Evolutionary conservation across 768 basidiomycete genomes (phyloP).

Genomic region (Psilocybe azurescens): DNA sequence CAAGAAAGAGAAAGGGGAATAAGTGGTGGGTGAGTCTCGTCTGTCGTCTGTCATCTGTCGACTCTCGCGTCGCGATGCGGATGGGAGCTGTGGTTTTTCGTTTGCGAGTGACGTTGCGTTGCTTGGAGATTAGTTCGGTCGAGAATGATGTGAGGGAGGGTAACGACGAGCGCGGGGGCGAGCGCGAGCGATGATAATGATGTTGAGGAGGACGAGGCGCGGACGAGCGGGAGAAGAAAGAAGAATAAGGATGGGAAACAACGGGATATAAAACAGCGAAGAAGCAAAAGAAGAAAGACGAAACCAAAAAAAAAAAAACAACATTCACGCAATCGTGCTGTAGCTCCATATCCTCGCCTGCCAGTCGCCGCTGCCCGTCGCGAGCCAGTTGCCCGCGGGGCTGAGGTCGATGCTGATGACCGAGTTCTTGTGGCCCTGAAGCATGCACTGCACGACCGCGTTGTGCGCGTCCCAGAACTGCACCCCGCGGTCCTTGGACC

Average conservation of each 20-base stretch:
- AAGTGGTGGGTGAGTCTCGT: no score
- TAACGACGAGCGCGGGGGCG: not conserved
- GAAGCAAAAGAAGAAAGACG: not conserved
- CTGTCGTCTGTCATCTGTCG: no score
- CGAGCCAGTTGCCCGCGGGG: conserved; percentile 49
- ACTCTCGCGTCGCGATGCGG: no score
- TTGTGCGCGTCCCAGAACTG: conserved; percentile 90
- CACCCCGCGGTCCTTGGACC: conserved; percentile 93
- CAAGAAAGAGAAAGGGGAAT: not conserved
- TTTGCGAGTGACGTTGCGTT: no score
- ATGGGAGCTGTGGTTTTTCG: no score
- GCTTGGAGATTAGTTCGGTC: not conserved
- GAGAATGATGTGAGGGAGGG: not conserved
- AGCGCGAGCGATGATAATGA: not conserved
- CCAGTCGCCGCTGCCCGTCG: conserved; percentile 61
- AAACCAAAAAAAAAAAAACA: not conserved
- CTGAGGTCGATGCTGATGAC: conserved; percentile 59
- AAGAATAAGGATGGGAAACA: not conserved
- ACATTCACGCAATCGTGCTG: conserved; percentile 10
- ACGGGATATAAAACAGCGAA: no score
- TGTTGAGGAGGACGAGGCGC: no score
- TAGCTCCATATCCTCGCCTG: conserved; percentile 44
- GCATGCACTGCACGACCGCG: conserved; percentile 86
- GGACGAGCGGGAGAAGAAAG: not conserved
- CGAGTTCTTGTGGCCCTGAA: conserved; percentile 75